Base-by-base conservation (phyloP, 371 early-diverging fungal genomes). In the Sporodiniella umbellata region DNA sequence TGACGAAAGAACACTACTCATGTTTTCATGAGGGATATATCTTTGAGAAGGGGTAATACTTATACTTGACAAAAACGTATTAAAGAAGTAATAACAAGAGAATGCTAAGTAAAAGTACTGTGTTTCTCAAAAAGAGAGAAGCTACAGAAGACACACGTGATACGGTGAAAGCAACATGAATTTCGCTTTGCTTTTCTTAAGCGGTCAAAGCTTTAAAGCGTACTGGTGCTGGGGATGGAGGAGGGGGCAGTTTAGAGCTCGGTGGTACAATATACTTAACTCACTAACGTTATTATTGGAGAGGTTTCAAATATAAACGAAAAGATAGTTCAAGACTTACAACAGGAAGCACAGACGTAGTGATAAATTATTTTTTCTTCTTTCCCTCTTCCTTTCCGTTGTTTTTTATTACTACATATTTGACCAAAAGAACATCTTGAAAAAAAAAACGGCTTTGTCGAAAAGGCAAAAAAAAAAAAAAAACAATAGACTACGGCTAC, bases 221-320 rank as follows among this genome's bases (percentile, higher is more conserved):
- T 18, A 40, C 18, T 22, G 21, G 21, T 40, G 40, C 40, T 40
- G 17, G 47, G 15, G 15, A 23, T 12, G 14, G 31, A 8, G n/a
- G n/a, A 23, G 59, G 38, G 51, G 60, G 31, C 30, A 54, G 60
- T 45, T 59, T 59, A 50, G 54, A 39, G 23, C 17, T 44, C 28
- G 18, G 54, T 56, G 7, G 25, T 43, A 59, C 60, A 50, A 49
- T n/a, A 40, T 24, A 30, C 50, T 40, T 45, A 54, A 18, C 25
- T 33, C 11, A 22, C 44, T 44, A 44, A 24, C 24, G 14, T 42
- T 54, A n/a, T 39, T 59, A 59, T 59, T 59, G 60, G 60, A 54
- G 54, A 54, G 25, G 60, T 59, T 59, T 59, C 60, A 59, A 40
- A 49, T 53, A 30, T 53, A 25, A 42, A 35, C 26, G 40, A 46